Evolutionary conservation across 768 basidiomycete genomes (phyloP).

Genomic region (Pisolithus orientalis): DNA sequence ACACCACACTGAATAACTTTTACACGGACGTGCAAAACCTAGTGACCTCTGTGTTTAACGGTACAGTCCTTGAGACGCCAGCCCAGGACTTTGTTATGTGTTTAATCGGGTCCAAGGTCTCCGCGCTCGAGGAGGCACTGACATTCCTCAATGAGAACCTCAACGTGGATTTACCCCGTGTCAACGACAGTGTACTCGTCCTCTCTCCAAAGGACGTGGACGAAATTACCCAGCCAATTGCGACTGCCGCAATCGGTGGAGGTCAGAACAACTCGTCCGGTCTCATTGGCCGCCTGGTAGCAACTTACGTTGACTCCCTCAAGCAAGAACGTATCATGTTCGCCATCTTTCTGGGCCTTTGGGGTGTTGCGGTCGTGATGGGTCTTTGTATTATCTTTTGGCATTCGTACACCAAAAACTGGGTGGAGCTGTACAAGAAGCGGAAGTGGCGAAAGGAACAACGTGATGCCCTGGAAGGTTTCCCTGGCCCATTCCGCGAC

Average conservation of each 20-base stretch:
- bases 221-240: conserved; percentile 75
- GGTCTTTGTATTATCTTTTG: conserved; percentile 64
- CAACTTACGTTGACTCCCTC: conserved; percentile 64
- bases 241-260: conserved; percentile 72
- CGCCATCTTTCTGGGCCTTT: conserved; percentile 72
- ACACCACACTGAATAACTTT: conserved; percentile 79
- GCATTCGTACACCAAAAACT: conserved; percentile 54
- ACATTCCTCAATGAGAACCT: conserved; percentile 92
- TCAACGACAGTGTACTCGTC: conserved; percentile 70
- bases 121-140: conserved; percentile 77
- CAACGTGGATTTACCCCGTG: conserved; percentile 68
- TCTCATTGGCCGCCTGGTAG: conserved; percentile 66
- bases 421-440: conserved; percentile 41
- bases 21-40: conserved; percentile 79
- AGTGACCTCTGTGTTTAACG: conserved; percentile 76
- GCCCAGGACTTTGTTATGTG: conserved; percentile 86
- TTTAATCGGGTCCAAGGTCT: conserved; percentile 86
- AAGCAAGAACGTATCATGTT: conserved; percentile 84
- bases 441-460: conserved; percentile 49
- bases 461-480: conserved; percentile 40
- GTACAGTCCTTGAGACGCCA: conserved; percentile 74
- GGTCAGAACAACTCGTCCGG: conserved; percentile 47
- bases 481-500: conserved; percentile 24
- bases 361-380: conserved; percentile 80
- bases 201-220: conserved; percentile 67